phyloP scores from a whole-genome alignment of 805 yeast genomes.

The Metschnikowia lochheadii region DNA sequence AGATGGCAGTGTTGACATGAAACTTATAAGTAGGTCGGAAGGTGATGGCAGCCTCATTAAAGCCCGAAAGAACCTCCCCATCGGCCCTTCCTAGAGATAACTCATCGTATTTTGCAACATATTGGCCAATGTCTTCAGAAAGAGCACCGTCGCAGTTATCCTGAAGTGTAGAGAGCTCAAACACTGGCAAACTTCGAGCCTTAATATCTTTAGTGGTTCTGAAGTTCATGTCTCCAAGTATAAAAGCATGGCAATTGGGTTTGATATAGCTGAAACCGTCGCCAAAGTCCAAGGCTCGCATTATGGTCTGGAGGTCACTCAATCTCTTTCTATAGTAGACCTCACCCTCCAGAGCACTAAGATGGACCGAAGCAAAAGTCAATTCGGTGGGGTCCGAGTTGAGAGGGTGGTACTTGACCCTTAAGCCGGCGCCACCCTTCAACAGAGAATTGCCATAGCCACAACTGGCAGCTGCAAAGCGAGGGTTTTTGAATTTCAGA shows the following conservation, averaged over 20 bases:
- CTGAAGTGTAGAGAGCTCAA: conserved; percentile 23
- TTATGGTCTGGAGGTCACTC: conserved; percentile 44
- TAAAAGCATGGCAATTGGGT: conserved; percentile 55
- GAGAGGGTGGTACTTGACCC: conserved; percentile 37
- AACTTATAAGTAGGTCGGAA: conserved; percentile 85
- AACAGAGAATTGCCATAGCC: conserved; percentile 61
- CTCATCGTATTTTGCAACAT: conserved; percentile 46
- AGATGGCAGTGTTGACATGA: conserved; percentile 45
- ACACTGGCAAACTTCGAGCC: conserved; percentile 8
- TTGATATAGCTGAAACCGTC: conserved; percentile 53
- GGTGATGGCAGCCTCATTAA: conserved; percentile 57
- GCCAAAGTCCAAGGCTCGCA: conserved; percentile 53
- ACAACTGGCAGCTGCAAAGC: conserved; percentile 38
- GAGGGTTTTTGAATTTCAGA: conserved; percentile 26
- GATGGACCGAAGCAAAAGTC: conserved; percentile 68
- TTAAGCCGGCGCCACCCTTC: conserved; percentile 70
- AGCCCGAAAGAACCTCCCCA: conserved; percentile 53
- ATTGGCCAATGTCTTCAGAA: conserved; percentile 13
- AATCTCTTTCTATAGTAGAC: conserved; percentile 47
- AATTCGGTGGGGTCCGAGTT: conserved; percentile 27
- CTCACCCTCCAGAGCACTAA: conserved; percentile 75
- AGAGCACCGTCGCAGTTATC: conserved; percentile 17
- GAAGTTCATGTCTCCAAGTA: conserved; percentile 86
- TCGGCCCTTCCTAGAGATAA: conserved; percentile 37
- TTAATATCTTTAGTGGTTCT: conserved; percentile 41